Conservation (phyloP, 148 eudicot species). For the Cornus controversa region DNA sequence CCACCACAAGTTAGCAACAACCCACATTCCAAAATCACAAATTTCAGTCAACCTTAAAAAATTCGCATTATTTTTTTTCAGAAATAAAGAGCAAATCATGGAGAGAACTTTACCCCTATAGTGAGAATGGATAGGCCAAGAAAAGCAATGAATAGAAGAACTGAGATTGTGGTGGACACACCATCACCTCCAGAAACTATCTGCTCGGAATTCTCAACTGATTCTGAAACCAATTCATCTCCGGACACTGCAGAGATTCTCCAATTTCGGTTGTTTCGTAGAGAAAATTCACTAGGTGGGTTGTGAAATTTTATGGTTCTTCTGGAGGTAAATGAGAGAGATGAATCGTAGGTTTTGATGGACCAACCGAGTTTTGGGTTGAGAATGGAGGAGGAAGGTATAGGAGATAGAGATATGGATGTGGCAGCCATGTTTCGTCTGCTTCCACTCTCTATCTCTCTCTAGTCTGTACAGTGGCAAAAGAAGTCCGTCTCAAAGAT, state of each 20-base stretch:
- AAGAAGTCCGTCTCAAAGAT: not conserved
- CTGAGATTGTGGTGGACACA: conserved; percentile 32
- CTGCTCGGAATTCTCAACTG: conserved; percentile 35
- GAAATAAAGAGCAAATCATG: not conserved
- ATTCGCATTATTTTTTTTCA: not conserved
- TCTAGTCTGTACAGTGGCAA: not conserved
- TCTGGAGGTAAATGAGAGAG: conserved; percentile 19
- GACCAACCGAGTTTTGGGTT: conserved; percentile 22
- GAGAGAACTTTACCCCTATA: conserved; percentile 47
- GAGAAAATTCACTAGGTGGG: conserved; percentile 13
- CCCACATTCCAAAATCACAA: not conserved
- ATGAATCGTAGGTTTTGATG: conserved; percentile 17
- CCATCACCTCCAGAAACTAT: conserved; percentile 41
- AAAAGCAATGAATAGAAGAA: conserved; percentile 60
- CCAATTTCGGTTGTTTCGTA: conserved; percentile 17
- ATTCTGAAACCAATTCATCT: conserved; percentile 30
- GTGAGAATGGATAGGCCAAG: conserved; percentile 63
- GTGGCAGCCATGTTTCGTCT: conserved; percentile 40
- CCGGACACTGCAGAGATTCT: conserved; percentile 30
- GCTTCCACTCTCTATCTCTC: not conserved
- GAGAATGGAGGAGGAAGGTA: conserved; percentile 13
- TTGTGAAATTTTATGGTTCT: conserved; percentile 5
- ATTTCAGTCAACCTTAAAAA: not conserved
- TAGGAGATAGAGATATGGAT: conserved; percentile 15
- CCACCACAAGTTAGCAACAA: conserved; percentile 2